Base-by-base conservation (phyloP, 1,139 yeast species). In the Kurtzmaniella quercitrusa region DNA sequence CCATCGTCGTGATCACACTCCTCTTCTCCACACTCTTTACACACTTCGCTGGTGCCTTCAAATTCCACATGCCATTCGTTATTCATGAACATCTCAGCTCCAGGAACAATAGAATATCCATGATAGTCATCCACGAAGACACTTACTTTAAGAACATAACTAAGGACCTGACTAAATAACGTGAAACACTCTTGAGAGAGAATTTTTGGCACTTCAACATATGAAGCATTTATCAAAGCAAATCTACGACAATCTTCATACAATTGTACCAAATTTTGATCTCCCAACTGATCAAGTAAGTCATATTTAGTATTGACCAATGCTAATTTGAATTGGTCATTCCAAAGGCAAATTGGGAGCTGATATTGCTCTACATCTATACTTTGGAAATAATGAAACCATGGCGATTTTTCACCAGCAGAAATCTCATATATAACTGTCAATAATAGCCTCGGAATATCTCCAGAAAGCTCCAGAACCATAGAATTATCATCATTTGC, bases 51-150 rank as follows among this genome's bases (percentile, higher is more conserved):
- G 38, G 75, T 68, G 1, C 65, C 68, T 7, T 50, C 52, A 4
- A 55, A 47, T 17, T 49, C 47, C n/a, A 37, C 54, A 17, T 43
- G 44, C 2, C 53, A 9, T 49, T 46, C 74, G 34, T 77, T 66
- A 58, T 89, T 96, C 53, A 90, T 90, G 65, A 90, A 90, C 41
- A 91, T 66, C 60, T 91, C 96, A 0, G 96, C 97, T 14, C 91
- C 91, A 0, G 97, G 96, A 25, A 90, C 96, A 47, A 91, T 66
- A 0, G 86, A 87, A 36, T 85, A 73, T 23, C 82, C 86, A 53
- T 84, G 87, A 58, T 65, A 89, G 40, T 72, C 74, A 59, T 91
- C 97, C 16, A 91, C 81, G 43, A 82, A 82, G 58, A 90, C 89
- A 1, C 91, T 90, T 47, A 96, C 72, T 1, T 95, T 81, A 0